Evolutionary conservation across 2,329 filamentous ascomycete genomes (phyloP).

Genomic region (Clonostachys rhizophaga): DNA sequence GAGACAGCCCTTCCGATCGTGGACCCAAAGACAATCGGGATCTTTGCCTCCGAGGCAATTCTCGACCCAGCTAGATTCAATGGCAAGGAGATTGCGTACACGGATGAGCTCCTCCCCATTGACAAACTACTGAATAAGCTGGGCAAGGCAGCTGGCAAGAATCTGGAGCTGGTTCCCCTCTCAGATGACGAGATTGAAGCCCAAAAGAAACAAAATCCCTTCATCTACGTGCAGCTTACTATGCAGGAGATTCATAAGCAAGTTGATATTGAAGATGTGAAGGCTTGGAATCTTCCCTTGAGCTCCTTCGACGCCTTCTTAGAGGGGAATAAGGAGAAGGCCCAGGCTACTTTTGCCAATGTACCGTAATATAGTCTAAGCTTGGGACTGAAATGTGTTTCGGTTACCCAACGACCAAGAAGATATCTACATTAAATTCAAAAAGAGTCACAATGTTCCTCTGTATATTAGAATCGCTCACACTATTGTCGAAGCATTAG

Average conservation of each 20-base stretch:
- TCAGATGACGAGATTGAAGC: slow-evolving; percentile 31
- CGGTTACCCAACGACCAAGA: too few relatives aligned
- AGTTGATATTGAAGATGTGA: slow-evolving; percentile 21
- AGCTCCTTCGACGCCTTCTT: slow-evolving; percentile 37
- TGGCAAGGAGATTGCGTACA: slow-evolving; percentile 29
- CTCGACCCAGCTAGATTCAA: slow-evolving; percentile 32
- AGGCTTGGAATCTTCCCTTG: slow-evolving; percentile 30
- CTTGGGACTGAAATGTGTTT: too few relatives aligned
- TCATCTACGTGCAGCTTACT: slow-evolving; percentile 25
- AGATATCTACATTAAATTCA: too few relatives aligned
- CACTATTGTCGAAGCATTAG: too few relatives aligned
- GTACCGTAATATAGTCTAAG: too few relatives aligned
- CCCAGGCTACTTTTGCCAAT: too few relatives aligned
- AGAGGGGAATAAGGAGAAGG: slow-evolving; percentile 24
- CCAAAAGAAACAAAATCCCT: slow-evolving; percentile 24
- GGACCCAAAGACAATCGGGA: slow-evolving; percentile 41
- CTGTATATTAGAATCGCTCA: too few relatives aligned
- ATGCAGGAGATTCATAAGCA: not conserved
- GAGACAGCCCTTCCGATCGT: slow-evolving; percentile 34
- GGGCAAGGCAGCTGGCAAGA: slow-evolving; percentile 20
- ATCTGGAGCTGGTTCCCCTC: slow-evolving; percentile 29
- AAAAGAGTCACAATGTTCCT: too few relatives aligned
- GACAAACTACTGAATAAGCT: slow-evolving; percentile 29
- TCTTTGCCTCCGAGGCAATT: slow-evolving; percentile 37
- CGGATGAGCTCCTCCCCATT: slow-evolving; percentile 29